Evolutionary conservation across 1,139 yeast species (phyloP), one percentile per base, ranked within the genome.

Genomic region (Magnusiomyces sp.): DNA sequence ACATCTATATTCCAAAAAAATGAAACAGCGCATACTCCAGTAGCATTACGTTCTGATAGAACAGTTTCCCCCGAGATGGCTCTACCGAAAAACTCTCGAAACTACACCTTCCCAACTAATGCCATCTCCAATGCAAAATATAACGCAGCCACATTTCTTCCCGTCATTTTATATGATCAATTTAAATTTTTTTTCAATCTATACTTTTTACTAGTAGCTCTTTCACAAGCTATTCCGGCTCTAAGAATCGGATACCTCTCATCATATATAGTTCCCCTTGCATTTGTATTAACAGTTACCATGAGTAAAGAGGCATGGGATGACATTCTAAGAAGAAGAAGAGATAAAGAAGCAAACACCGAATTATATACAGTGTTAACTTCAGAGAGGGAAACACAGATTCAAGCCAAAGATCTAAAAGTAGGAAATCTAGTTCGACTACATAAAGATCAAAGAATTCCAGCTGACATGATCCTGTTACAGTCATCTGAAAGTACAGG

Each of bases 251-350:
- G 99, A 9, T 94, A 90, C 63, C 72, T 94, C 43, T 85, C 95
- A 1, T 86, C 97, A 2, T 94, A 94, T 64, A 75, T 94, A 38
- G 96, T 90, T 5, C 99, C 99, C 0, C 73, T 94, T 50, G 96
- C 85, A 1, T 94, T 94, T 71, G 98, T 94, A 16, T 71, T 94
- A 44, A 73, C 85, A 0, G 95, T 94, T 5, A 94, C 98, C 0
- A 89, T 94, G 95, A 72, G 83, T 60, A 92, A 92, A 66, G 99
- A 94, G 64, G 97, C 97, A 0, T 75, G 88, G 58, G 98, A 94
- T 68, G 99, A 94, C 66, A 76, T 92, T 16, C 84, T 84, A 50
- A 79, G 99, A 62, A 76, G 98, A 49, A 77, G 92, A 56, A 76
- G 99, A 56, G 99, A 94, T 64, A 73, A 74, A 44, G 98, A 90